Evolutionary conservation across 1,139 yeast genomes (phyloP).

Genomic region (Zhuliangozyma parablackwelliae): DNA sequence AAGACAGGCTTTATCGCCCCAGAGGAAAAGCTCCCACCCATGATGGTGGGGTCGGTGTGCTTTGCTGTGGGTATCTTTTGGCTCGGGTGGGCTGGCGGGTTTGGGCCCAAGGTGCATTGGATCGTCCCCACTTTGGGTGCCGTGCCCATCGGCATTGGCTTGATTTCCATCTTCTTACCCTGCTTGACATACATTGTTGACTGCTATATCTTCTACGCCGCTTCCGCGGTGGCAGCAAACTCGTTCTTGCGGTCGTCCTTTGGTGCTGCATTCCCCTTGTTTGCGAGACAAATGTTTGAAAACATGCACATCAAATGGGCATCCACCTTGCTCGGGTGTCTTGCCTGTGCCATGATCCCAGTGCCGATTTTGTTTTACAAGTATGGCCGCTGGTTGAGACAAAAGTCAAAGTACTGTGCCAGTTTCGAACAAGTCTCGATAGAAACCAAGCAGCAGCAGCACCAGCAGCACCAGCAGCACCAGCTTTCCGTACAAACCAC

Average conservation of each 20-base stretch:
- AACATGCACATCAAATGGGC: slow-evolving; percentile 81
- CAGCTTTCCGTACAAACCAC: neutral
- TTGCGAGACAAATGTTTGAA: slow-evolving; percentile 62
- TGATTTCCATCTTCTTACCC: slow-evolving; percentile 70
- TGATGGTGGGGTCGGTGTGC: slow-evolving; percentile 61
- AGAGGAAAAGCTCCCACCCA: slow-evolving; percentile 71
- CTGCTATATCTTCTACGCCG: slow-evolving; percentile 70
- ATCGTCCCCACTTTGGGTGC: slow-evolving; percentile 77
- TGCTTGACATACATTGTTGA: slow-evolving; percentile 77
- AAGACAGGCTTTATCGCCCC: slow-evolving; percentile 60
- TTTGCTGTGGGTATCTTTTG: slow-evolving; percentile 78
- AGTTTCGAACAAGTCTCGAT: slow-evolving; percentile 1
- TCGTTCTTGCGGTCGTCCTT: slow-evolving; percentile 64
- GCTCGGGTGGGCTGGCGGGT: slow-evolving; percentile 83
- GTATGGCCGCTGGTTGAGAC: slow-evolving; percentile 60
- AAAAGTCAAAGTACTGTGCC: slow-evolving; percentile 47
- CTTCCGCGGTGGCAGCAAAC: slow-evolving; percentile 86
- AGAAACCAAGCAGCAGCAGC: neutral
- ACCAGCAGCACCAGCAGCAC: neutral
- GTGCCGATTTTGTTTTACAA: slow-evolving; percentile 67
- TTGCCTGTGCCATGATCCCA: slow-evolving; percentile 60
- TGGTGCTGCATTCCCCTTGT: slow-evolving; percentile 48
- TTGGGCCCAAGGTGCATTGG: slow-evolving; percentile 66
- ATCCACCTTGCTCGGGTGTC: slow-evolving; percentile 68
- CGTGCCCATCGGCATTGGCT: slow-evolving; percentile 66